A percentile compares a stretch with the other conserved stretches of the same genome.
Evolutionary conservation across 495 filamentous ascomycete genomes (phyloP).

Genomic region (Xylaria scruposa): DNA sequence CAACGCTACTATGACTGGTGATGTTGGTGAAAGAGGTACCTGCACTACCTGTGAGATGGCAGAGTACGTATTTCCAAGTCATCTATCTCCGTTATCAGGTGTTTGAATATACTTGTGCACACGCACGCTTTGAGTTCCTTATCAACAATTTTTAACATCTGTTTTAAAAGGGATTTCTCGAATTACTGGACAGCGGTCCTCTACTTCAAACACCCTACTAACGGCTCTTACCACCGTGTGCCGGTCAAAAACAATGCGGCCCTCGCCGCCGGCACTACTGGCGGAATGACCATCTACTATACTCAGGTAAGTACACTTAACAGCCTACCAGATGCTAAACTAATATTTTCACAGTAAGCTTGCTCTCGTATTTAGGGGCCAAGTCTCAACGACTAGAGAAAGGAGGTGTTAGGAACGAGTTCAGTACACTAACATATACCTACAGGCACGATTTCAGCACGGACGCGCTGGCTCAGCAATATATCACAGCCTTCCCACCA

Average conservation of each 20-base stretch:
- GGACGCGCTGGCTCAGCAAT: slow-evolving; percentile 47
- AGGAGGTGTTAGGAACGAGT: slow-evolving; percentile 52
- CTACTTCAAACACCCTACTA: slow-evolving; percentile 58
- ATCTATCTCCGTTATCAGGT: background rate
- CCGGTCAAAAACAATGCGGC: slow-evolving; percentile 53
- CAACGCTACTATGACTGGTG: slow-evolving; percentile 54
- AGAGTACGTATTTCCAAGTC: slow-evolving; percentile 32
- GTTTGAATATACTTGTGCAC: too few species aligned
- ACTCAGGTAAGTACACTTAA: slow-evolving; percentile 52
- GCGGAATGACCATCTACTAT: slow-evolving; percentile 62
- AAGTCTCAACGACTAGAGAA: slow-evolving; percentile 51
- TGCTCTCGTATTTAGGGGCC: slow-evolving; percentile 22
- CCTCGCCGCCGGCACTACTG: slow-evolving; percentile 53
- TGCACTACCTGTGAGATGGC: slow-evolving; percentile 55
- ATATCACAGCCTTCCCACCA: slow-evolving; percentile 55
- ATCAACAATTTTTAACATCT: background rate
- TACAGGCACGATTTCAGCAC: slow-evolving; percentile 50
- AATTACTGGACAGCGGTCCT: slow-evolving; percentile 59
- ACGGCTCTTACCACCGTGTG: slow-evolving; percentile 58
- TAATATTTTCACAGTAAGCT: slow-evolving; percentile 45
- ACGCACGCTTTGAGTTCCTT: background rate
- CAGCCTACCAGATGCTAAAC: slow-evolving; percentile 42
- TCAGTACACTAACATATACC: slow-evolving; percentile 56
- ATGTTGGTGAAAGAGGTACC: slow-evolving; percentile 47
- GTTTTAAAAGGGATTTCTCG: slow-evolving; percentile 45